Evolutionary conservation across 23 red algal genomes (phyloP).

Genomic region (Cyanidioschyzon merolae): DNA sequence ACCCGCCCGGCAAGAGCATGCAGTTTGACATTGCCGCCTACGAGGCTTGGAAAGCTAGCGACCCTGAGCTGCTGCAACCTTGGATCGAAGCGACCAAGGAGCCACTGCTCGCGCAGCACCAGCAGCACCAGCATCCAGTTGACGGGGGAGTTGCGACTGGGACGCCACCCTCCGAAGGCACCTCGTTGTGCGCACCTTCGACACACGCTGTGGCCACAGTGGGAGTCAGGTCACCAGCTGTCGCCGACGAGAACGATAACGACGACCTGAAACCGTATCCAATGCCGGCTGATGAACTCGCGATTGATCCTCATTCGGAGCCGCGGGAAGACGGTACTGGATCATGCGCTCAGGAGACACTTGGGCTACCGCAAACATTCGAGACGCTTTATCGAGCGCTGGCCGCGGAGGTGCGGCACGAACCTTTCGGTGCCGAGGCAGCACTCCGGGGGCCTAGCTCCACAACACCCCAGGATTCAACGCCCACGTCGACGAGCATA

Average conservation of each 20-base stretch:
- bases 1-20: background rate
- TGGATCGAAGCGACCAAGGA: background rate
- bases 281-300: background rate
- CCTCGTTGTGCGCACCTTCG: too few relatives aligned
- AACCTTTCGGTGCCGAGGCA: background rate
- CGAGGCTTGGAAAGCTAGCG: background rate
- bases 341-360: background rate
- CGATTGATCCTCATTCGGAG: background rate
- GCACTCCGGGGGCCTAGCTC: background rate
- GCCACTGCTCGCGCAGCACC: too few relatives aligned
- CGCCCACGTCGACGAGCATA: background rate
- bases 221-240: background rate
- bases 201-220: too few relatives aligned
- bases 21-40: background rate
- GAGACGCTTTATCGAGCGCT: background rate
- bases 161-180: too few relatives aligned
- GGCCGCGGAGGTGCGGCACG: background rate
- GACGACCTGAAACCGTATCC: slow-evolving; percentile 11
- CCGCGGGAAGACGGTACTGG: background rate
- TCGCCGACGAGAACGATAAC: background rate
- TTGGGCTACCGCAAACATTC: background rate
- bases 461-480: background rate
- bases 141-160: too few relatives aligned
- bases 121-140: too few relatives aligned
- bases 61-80: background rate